Percentiles rank a stretch among this genome's conserved stretches.
These are phyloP conservation scores for Obelidium mucronatum DNA, from an alignment of 192 early-diverging fungal genomes.

Conservation along the genomic window DNA sequence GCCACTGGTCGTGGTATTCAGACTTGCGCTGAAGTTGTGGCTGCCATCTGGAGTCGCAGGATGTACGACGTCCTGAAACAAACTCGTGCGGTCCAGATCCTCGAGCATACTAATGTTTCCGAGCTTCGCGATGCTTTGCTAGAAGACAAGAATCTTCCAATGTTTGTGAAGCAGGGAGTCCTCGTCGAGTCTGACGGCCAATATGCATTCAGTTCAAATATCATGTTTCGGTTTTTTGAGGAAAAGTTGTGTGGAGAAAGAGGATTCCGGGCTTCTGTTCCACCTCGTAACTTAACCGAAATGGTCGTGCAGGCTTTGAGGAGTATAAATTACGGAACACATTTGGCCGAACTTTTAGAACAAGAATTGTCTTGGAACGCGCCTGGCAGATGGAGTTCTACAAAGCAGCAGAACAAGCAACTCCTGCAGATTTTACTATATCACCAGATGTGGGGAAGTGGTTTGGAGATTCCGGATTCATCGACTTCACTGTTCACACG, in stretches of 20 bases:
- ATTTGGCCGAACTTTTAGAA: neutral
- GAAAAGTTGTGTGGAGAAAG: neutral
- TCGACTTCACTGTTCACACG: slow-evolving; percentile 48
- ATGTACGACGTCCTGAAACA: neutral
- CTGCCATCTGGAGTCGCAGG: neutral
- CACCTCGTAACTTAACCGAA: neutral
- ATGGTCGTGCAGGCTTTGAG: neutral
- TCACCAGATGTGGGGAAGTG: slow-evolving; percentile 42
- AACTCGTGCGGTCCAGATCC: neutral
- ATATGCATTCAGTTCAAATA: slow-evolving; percentile 3
- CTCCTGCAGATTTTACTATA: slow-evolving; percentile 18
- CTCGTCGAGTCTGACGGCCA: neutral
- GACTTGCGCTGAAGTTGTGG: neutral
- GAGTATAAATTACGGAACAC: slow-evolving; percentile 6
- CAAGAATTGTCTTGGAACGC: slow-evolving; percentile 26
- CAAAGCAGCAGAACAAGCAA: slow-evolving; percentile 19
- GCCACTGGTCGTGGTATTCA: neutral
- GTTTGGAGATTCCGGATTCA: slow-evolving; percentile 34
- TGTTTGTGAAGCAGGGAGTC: neutral
- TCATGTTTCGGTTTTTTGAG: slow-evolving; percentile 8
- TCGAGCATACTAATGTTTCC: neutral
- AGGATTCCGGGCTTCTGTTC: neutral
- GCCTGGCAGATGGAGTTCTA: slow-evolving; percentile 50
- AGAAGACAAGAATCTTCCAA: neutral
- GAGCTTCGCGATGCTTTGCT: neutral